Evolutionary conservation across 2,329 filamentous ascomycete species (phyloP).

Genomic region (Trichoderma semiorbis): DNA sequence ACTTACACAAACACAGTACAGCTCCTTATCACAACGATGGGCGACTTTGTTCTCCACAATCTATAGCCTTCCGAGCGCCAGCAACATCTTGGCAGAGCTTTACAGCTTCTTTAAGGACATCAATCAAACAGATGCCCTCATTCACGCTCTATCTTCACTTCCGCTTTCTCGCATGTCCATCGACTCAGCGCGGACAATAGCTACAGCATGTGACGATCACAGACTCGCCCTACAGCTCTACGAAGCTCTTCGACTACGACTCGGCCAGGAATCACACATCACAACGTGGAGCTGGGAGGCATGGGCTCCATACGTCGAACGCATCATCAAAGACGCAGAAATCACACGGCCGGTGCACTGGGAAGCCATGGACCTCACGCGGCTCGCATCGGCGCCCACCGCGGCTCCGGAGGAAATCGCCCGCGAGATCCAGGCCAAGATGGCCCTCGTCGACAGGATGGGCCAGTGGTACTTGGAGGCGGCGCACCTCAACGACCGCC

Average conservation of each 20-base stretch:
- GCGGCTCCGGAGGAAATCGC: neutral
- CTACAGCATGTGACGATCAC: slow-evolving; percentile 25
- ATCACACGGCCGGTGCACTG: slow-evolving; percentile 27
- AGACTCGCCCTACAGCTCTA: slow-evolving; percentile 27
- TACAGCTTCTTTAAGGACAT: slow-evolving; percentile 19
- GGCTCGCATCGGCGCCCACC: neutral
- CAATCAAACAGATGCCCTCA: slow-evolving; percentile 19
- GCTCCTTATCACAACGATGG: slow-evolving; percentile 23
- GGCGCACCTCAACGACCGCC: slow-evolving; percentile 29
- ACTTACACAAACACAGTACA: slow-evolving; percentile 17
- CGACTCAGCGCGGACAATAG: slow-evolving; percentile 20
- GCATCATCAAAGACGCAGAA: slow-evolving; percentile 33
- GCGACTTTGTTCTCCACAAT: slow-evolving; percentile 17
- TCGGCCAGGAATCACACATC: neutral
- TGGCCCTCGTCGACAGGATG: slow-evolving; percentile 31
- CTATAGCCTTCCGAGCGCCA: neutral
- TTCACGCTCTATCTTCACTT: slow-evolving; percentile 8
- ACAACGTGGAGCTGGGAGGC: slow-evolving; percentile 31
- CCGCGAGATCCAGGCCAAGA: slow-evolving; percentile 24
- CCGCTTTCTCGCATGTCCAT: slow-evolving; percentile 14
- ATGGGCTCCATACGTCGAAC: slow-evolving; percentile 33
- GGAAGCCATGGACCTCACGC: slow-evolving; percentile 27
- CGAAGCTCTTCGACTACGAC: slow-evolving; percentile 18
- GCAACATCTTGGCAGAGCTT: slow-evolving; percentile 18
- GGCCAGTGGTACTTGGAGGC: slow-evolving; percentile 30